These are phyloP conservation scores for Eutypa lata DNA, from an alignment of 2,329 filamentous ascomycete species.

Conservation along the genomic window DNA sequence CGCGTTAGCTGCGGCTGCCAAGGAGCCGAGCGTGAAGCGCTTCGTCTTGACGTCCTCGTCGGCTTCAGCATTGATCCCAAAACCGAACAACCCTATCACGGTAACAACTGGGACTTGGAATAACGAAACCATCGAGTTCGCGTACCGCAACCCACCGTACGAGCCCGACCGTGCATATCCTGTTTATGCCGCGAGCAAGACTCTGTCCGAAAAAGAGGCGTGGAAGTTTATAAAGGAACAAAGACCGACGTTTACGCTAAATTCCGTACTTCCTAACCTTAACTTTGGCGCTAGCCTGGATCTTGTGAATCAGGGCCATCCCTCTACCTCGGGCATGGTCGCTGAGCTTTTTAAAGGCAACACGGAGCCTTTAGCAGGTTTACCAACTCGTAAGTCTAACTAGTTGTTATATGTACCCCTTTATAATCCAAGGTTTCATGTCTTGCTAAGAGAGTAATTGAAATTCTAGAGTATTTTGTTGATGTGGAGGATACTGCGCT, in stretches of 20 bases:
- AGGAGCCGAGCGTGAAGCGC: slow-evolving; percentile 15
- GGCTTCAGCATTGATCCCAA: slow-evolving; percentile 5
- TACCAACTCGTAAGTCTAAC: slow-evolving; percentile 13
- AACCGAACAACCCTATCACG: neutral
- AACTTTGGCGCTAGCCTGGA: slow-evolving; percentile 19
- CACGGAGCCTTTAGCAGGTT: neutral
- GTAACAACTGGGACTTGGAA: slow-evolving; percentile 19
- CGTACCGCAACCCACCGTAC: slow-evolving; percentile 14
- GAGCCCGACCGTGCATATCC: slow-evolving; percentile 3
- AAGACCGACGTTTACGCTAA: slow-evolving; percentile 14
- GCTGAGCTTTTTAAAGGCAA: slow-evolving; percentile 10
- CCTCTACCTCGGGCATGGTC: slow-evolving; percentile 9
- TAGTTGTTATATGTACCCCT: neutral
- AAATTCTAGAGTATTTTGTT: slow-evolving; percentile 38
- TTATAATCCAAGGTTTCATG: too few relatives aligned
- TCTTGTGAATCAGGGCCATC: slow-evolving; percentile 12
- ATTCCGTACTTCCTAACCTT: slow-evolving; percentile 19
- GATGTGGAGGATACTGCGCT: slow-evolving; percentile 47
- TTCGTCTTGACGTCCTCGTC: slow-evolving; percentile 21
- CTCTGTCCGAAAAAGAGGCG: slow-evolving; percentile 13
- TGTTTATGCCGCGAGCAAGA: slow-evolving; percentile 20
- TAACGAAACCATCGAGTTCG: slow-evolving; percentile 8
- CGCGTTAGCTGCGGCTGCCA: slow-evolving; percentile 11
- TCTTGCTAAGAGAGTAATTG: neutral
- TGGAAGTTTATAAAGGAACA: slow-evolving; percentile 17